Evolutionary conservation across 2,329 filamentous ascomycete species (phyloP), one percentile per base, ranked within the genome.

Genomic region (Fusarium succisae): DNA sequence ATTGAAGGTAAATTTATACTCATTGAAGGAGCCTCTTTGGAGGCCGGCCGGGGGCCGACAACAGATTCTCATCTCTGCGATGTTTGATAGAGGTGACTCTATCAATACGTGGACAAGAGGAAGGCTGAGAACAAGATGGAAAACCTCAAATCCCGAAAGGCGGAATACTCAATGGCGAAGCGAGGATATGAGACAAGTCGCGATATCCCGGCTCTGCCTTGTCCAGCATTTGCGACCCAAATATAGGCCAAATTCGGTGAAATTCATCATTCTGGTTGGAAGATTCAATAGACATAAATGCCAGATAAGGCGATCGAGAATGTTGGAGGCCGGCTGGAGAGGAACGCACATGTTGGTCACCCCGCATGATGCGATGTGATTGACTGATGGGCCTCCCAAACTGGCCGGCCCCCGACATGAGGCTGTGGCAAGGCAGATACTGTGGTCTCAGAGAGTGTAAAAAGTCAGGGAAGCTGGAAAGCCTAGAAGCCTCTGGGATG

Each of bases 371-470:
- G 65, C 50, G 68, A 69, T 76, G 63, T 70, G 41, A 47, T 66
- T 58, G n/a, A 37, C 18, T 59, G 76, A 67, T 76, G 60, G 76
- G 76, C 76, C 76, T 75, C 76, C 71, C 55, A 63, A 26, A 39
- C 15, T 32, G 64, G 73, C 37, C 63, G 72, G 73, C 65, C 73
- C 24, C 53, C 62, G 32, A 35, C 69, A 67, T 62, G 61, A 55
- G 72, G 53, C 73, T 75, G 63, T 13, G 59, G 30, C n/a, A 32
- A 73, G 65, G 65, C 58, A 56, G 50, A 56, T 39, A n/a, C 8
- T 26, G 11, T 48, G 44, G 22, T 35, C 6, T 18, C 10, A 20
- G 15, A 56, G 37, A 35, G 22, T 30, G 12, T 55, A 28, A 26
- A 28, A 32, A 28, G 8, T 28, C 20, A 28, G 18, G 4, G 54